Conservation (phyloP, 345 rosid species). For the Aegle marmelos region DNA sequence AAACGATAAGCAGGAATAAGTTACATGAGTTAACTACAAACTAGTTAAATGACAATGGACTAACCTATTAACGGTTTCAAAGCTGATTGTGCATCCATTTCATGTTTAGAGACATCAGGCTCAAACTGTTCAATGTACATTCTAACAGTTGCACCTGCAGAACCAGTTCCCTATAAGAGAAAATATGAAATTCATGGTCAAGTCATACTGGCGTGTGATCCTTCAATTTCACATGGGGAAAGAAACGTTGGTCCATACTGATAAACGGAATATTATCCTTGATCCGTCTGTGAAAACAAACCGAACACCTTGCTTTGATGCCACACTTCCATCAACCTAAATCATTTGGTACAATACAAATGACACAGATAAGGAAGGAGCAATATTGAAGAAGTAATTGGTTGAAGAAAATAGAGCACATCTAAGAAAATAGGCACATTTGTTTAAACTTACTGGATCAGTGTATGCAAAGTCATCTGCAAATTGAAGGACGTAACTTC, state of each 20-base stretch:
- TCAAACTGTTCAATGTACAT: slow-evolving; percentile 79
- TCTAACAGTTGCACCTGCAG: slow-evolving; percentile 91
- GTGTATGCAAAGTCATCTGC: slow-evolving; percentile 91
- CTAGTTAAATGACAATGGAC: slow-evolving; percentile 15
- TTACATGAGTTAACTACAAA: slow-evolving; percentile 3
- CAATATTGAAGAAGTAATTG: not conserved
- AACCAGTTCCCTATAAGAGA: slow-evolving; percentile 76
- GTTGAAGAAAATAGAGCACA: not conserved
- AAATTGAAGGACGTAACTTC: slow-evolving; percentile 64
- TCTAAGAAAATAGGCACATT: not conserved
- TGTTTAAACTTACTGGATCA: slow-evolving; percentile 70
- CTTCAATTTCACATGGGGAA: slow-evolving; percentile 14
- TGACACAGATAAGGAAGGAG: slow-evolving; percentile 6
- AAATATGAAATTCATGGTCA: slow-evolving; percentile 3
- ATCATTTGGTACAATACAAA: slow-evolving; percentile 14
- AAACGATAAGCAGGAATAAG: slow-evolving; percentile 7
- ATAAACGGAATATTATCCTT: slow-evolving; percentile 82
- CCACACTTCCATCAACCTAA: slow-evolving; percentile 94
- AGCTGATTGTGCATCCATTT: slow-evolving; percentile 82
- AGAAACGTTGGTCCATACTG: slow-evolving; percentile 41
- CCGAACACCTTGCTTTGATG: slow-evolving; percentile 89
- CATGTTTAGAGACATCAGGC: slow-evolving; percentile 80
- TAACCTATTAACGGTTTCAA: slow-evolving; percentile 82
- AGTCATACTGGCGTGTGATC: slow-evolving; percentile 1
- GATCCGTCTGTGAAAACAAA: slow-evolving; percentile 91